These are phyloP conservation scores for Fusarium odoratissimum DNA, from an alignment of 2,329 filamentous ascomycete genomes.

Conservation along the genomic window DNA sequence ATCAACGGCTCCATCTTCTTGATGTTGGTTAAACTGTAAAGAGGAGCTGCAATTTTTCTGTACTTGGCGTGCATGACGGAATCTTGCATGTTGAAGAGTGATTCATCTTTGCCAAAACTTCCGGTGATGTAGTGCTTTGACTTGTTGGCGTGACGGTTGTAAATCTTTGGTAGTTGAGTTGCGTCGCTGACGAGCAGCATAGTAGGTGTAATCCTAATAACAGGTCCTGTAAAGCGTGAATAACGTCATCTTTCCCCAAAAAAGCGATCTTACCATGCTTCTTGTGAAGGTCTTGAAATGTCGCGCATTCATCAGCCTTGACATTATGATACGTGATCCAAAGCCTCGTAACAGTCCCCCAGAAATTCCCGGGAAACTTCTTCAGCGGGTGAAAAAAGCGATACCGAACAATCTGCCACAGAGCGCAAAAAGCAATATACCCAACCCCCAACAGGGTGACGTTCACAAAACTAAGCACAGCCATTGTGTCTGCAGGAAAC, in stretches of 20 bases:
- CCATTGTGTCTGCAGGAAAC: constrained; percentile 9
- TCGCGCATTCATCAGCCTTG: constrained; percentile 27
- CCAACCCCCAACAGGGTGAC: constrained; percentile 15
- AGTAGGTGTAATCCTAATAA: constrained; percentile 40
- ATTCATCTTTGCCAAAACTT: constrained; percentile 65
- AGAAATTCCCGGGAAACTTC: constrained; percentile 35
- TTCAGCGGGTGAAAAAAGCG: constrained; percentile 35
- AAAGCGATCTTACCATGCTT: constrained; percentile 32
- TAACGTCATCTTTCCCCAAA: no score
- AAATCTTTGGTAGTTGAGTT: constrained; percentile 66
- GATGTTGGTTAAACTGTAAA: constrained; percentile 67
- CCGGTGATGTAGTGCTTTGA: constrained; percentile 69
- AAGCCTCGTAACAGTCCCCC: constrained; percentile 30
- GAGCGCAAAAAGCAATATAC: constrained; percentile 5
- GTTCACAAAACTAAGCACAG: constrained; percentile 11
- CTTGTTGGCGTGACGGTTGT: constrained; percentile 66
- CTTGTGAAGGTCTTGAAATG: constrained; percentile 31
- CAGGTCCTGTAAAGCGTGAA: no score
- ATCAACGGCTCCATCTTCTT: constrained; percentile 69
- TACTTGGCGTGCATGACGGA: constrained; percentile 61
- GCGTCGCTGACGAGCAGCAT: constrained; percentile 51
- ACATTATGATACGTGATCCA: constrained; percentile 43
- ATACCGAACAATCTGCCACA: constrained; percentile 30
- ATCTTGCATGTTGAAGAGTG: constrained; percentile 68
- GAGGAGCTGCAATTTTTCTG: constrained; percentile 65